phyloP scores from a whole-genome alignment of 2,329 filamentous ascomycete genomes.

The Fusarium torulosum region DNA sequence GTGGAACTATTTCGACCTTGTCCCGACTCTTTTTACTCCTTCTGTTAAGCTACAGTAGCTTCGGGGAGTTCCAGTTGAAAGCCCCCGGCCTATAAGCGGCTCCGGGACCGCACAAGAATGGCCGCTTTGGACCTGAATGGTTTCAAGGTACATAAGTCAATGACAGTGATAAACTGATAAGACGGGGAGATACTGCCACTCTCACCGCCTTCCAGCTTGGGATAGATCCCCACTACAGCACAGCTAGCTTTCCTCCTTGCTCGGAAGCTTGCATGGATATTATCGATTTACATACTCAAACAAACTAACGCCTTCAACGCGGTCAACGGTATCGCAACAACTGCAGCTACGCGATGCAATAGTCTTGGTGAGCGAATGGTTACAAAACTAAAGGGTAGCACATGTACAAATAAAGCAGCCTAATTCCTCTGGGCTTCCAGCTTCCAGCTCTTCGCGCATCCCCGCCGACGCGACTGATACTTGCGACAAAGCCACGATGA shows the following conservation, averaged over 20 bases:
- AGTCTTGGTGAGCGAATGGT: background rate
- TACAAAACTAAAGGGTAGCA: background rate
- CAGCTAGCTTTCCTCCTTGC: conserved; percentile 27
- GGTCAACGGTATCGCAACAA: conserved; percentile 7
- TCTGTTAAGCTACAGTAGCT: conserved; percentile 20
- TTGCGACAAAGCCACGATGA: conserved; percentile 44
- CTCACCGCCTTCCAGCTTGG: conserved; percentile 43
- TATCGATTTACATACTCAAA: conserved; percentile 15
- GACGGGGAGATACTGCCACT: background rate
- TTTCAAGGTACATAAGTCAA: conserved; percentile 4
- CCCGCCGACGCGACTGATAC: conserved; percentile 34
- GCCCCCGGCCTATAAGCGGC: background rate
- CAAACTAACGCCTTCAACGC: conserved; percentile 18
- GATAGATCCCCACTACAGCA: conserved; percentile 36
- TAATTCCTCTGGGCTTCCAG: conserved; percentile 18
- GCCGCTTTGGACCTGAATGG: background rate
- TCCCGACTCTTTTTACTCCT: conserved; percentile 28
- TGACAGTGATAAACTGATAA: conserved; percentile 20
- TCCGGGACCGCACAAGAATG: background rate
- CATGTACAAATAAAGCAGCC: conserved; percentile 23
- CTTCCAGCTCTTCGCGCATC: conserved; percentile 10
- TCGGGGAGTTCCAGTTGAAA: background rate
- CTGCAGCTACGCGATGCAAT: conserved; percentile 17
- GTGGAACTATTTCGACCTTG: conserved; percentile 41
- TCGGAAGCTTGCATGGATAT: conserved; percentile 27